Evolutionary conservation across 1,284 basidiomycete genomes (phyloP).

Genomic region (Chondrostereum purpureum): DNA sequence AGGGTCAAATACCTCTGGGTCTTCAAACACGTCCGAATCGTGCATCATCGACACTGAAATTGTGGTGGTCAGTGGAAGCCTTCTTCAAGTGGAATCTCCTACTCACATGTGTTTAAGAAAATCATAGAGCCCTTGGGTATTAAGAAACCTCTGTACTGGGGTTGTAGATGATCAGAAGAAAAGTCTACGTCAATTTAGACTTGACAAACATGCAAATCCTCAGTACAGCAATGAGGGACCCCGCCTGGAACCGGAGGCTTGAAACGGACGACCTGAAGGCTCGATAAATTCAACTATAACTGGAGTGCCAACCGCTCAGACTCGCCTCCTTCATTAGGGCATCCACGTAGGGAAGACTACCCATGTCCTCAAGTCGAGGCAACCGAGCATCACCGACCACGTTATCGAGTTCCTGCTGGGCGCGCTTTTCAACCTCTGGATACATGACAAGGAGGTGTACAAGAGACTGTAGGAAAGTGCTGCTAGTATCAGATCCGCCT

Average conservation of each 20-base stretch:
- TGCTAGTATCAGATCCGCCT: slow-evolving; percentile 18
- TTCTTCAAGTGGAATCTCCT: slow-evolving; percentile 5
- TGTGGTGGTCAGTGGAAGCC: not conserved
- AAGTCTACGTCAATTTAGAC: not conserved
- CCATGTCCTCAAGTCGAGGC: slow-evolving; percentile 27
- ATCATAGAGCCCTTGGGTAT: slow-evolving; percentile 14
- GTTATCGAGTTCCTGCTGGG: slow-evolving; percentile 29
- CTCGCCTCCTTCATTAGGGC: slow-evolving; percentile 30
- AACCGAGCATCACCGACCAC: slow-evolving; percentile 27
- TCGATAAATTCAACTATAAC: not conserved
- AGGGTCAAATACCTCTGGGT: slow-evolving; percentile 7
- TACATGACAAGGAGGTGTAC: slow-evolving; percentile 12
- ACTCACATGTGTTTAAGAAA: slow-evolving; percentile 18
- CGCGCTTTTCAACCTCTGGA: slow-evolving; percentile 19
- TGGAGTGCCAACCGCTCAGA: not conserved
- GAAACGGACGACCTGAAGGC: slow-evolving; percentile 14
- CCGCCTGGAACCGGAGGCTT: slow-evolving; percentile 16
- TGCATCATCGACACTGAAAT: slow-evolving; percentile 15
- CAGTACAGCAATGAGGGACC: slow-evolving; percentile 15
- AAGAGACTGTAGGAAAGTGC: slow-evolving; percentile 14
- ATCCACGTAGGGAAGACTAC: slow-evolving; percentile 26
- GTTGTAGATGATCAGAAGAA: not conserved
- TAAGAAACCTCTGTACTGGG: slow-evolving; percentile 7
- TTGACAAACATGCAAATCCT: not conserved
- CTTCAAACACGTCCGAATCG: slow-evolving; percentile 9